Percentiles rank a stretch among this genome's conserved stretches.
phyloP scores from a whole-genome alignment of 225 moss, liverwort and hornwort species.

The Ulota crispa region DNA sequence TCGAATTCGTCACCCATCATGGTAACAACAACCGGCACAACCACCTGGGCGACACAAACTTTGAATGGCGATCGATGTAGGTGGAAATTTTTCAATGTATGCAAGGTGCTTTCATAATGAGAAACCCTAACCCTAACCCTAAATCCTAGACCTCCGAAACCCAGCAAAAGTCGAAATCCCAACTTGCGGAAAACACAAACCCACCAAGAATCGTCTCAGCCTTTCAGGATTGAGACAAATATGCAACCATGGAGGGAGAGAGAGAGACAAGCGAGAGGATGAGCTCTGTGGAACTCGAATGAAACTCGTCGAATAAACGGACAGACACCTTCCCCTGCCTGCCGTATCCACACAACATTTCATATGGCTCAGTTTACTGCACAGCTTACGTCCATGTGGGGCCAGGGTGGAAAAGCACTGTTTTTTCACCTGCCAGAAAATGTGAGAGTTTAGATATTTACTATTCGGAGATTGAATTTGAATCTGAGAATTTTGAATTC shows the following conservation, averaged over 20 bases:
- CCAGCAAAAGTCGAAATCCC: background rate
- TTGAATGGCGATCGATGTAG: background rate
- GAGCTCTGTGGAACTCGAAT: background rate
- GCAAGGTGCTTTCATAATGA: background rate
- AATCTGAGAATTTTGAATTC: no score
- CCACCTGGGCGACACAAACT: background rate
- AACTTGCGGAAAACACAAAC: background rate
- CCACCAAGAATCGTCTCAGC: no score
- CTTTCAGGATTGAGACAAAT: background rate
- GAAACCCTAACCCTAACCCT: background rate
- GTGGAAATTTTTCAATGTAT: background rate
- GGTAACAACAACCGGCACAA: background rate
- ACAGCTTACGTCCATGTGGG: no score
- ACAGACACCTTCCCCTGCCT: background rate
- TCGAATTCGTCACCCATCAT: slow-evolving; percentile 38
- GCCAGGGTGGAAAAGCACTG: no score
- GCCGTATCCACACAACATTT: background rate
- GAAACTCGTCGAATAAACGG: slow-evolving; percentile 1
- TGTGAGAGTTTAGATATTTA: no score
- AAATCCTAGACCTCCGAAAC: background rate
- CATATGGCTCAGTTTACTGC: background rate
- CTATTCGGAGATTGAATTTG: no score
- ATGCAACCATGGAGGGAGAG: no score
- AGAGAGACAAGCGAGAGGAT: background rate
- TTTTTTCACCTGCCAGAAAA: no score